phyloP scores from a whole-genome alignment of 257 asterid species.

The Solanum sejunctum region DNA sequence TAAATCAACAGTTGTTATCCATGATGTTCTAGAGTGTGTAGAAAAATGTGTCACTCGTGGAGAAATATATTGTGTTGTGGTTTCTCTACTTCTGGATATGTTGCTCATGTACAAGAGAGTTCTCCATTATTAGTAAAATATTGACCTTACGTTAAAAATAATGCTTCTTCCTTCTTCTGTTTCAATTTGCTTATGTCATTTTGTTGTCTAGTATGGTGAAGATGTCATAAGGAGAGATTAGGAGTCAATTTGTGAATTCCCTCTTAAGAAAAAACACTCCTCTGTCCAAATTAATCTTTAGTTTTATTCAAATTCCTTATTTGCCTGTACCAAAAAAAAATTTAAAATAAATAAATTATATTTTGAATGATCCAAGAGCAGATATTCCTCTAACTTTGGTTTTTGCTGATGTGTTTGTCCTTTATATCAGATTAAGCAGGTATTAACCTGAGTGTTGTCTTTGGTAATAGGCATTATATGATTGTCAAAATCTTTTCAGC shows the following conservation, averaged over 20 bases:
- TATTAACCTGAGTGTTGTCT: background rate
- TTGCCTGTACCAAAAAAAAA: background rate
- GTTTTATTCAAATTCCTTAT: background rate
- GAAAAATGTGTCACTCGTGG: background rate
- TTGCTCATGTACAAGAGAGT: background rate
- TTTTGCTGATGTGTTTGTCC: background rate
- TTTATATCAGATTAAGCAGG: background rate
- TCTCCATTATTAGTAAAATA: background rate
- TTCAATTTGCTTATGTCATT: background rate
- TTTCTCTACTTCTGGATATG: background rate
- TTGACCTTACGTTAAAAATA: background rate
- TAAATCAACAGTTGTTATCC: background rate
- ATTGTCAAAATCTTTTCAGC: conserved; percentile 38
- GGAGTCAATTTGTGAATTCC: background rate
- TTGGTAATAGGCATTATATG: conserved; percentile 58
- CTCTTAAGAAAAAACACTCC: background rate
- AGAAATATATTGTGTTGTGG: background rate
- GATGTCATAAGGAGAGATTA: background rate
- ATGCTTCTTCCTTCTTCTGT: background rate
- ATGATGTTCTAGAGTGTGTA: background rate
- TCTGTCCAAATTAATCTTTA: background rate
- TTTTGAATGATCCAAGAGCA: background rate
- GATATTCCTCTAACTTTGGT: background rate
- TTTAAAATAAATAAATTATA: too few species aligned
- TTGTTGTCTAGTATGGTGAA: background rate